Conservation (phyloP, 2,329 filamentous ascomycete genomes). For the Fusarium nurragi region DNA sequence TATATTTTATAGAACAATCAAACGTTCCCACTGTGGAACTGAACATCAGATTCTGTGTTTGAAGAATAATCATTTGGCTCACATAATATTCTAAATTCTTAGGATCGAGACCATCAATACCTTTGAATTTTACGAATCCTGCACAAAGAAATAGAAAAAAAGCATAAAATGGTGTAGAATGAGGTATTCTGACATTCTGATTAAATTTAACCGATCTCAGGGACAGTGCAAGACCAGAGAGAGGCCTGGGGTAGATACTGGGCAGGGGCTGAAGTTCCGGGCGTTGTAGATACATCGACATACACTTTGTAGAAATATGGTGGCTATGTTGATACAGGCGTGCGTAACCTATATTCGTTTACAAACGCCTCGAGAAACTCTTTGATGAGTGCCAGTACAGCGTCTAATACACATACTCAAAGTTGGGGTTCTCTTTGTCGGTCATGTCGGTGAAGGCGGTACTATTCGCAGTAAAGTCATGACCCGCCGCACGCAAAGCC, state of each 20-base stretch:
- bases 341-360: too few species aligned
- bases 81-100: not conserved
- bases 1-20: too few species aligned
- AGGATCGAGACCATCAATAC: not conserved
- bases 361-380: not conserved
- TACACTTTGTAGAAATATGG: too few species aligned
- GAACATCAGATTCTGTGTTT: not conserved
- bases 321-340: too few species aligned
- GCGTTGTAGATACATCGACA: too few species aligned
- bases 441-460: slow-evolving; percentile 56
- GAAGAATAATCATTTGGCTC: not conserved
- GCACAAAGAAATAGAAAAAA: not conserved
- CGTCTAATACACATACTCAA: slow-evolving; percentile 52
- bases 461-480: slow-evolving; percentile 44
- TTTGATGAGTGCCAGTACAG: not conserved
- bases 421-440: slow-evolving; percentile 56
- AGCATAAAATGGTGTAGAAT: not conserved
- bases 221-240: not conserved
- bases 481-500: slow-evolving; percentile 42
- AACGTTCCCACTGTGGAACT: not conserved
- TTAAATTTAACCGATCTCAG: not conserved
- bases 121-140: not conserved
- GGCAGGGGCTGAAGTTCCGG: not conserved
- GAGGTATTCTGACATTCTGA: not conserved
- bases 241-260: not conserved